Evolutionary conservation across 2,329 filamentous ascomycete species (phyloP), one percentile per base, ranked within the genome.

Genomic region (Colletotrichum orchidophilum): DNA sequence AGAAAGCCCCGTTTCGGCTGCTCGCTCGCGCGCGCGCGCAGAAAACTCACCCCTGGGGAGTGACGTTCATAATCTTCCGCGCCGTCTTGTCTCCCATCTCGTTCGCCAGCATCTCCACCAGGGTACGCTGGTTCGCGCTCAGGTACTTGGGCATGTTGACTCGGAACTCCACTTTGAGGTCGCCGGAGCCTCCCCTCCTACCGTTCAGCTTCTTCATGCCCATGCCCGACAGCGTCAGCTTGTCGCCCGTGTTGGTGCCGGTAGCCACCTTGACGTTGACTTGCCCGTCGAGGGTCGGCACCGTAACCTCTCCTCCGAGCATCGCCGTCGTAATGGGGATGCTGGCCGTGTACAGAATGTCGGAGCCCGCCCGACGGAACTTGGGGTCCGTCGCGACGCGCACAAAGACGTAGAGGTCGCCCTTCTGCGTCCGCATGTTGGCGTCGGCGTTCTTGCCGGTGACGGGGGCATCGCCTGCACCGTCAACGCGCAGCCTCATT

Each of bases 81-180:
- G 96, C 96, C 31, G 90, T 94, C 85, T 95, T 95, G 82, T 99
- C 96, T 49, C 90, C 92, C 91, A 99, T 93, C 84, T 99, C 96
- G 77, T 99, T 95, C 7, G 96, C 96, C 74, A 99, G 89, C 90
- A 98, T 96, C 84, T 99, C 96, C 54, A 97, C 84, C 70, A 99
- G 93, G 1, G 94, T 97, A 64, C 96, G 89, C 85, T 99, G 95
- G 83, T 97, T 98, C 55, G 93, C 89, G 65, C 89, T 94, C 74
- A 99, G 87, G 78, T 96, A 98, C 83, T 97, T 98, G 55, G 96
- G 96, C 94, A 98, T 97, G 65, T 89, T 86, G 55, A 99, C 94
- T 81, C 94, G 94, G 88, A 97, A 99, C 81, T 99, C 96, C 7
- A 99, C 95, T 79, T 91, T 92, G 71, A 99, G 84, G 78, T 99